These are phyloP conservation scores for Ascochyta viciae-villosae DNA, from an alignment of 2,329 filamentous ascomycete genomes.

Conservation along the genomic window DNA sequence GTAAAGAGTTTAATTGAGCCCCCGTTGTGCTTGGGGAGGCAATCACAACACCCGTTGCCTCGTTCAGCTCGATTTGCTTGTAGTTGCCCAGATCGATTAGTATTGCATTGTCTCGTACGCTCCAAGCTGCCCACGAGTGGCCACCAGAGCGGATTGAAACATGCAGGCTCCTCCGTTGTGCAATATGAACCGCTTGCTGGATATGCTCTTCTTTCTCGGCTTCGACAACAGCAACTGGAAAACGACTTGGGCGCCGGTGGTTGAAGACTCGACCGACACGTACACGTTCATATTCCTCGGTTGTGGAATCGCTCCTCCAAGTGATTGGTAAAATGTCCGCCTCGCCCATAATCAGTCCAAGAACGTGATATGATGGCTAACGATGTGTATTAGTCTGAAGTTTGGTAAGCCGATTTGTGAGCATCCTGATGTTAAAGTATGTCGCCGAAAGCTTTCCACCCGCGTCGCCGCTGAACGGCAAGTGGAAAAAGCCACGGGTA, in stretches of 20 bases:
- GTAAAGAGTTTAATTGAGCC: neutral
- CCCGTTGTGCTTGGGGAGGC: neutral
- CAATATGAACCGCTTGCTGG: conserved; percentile 16
- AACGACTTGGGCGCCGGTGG: conserved; percentile 43
- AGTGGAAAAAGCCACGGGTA: neutral
- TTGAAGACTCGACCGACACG: neutral
- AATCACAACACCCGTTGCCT: neutral
- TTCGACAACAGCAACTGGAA: conserved; percentile 53
- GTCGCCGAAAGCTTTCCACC: too few relatives aligned
- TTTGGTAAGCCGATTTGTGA: too few relatives aligned
- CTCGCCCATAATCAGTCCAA: neutral
- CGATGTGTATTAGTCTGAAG: too few relatives aligned
- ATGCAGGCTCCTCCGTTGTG: neutral
- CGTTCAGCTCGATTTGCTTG: neutral
- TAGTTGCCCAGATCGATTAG: neutral
- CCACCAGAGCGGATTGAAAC: neutral
- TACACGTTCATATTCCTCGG: neutral
- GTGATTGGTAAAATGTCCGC: neutral
- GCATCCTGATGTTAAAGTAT: too few relatives aligned
- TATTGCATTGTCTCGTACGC: neutral
- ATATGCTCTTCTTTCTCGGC: conserved; percentile 41
- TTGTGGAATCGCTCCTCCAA: neutral
- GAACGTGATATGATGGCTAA: neutral
- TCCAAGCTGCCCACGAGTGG: conserved; percentile 1
- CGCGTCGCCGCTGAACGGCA: too few relatives aligned